These are phyloP conservation scores for Chaetomiaceae sp. DNA, from an alignment of 2,329 filamentous ascomycete species.

Conservation along the genomic window DNA sequence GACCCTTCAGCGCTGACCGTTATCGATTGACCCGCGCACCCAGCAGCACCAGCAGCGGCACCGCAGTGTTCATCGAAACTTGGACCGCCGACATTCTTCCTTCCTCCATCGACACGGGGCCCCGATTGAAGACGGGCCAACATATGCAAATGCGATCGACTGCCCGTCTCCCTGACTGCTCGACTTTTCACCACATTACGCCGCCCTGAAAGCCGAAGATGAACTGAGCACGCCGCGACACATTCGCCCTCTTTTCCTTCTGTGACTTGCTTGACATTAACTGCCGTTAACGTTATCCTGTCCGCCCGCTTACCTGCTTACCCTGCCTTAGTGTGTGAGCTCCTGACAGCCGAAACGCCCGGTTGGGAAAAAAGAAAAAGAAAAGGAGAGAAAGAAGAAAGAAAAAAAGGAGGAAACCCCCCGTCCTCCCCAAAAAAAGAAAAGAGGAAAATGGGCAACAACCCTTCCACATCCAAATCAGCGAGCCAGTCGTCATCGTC, in stretches of 20 bases:
- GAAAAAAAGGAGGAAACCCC: no score
- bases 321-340: conserved; percentile 3
- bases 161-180: neutral
- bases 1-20: no score
- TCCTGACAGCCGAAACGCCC: conserved; percentile 6
- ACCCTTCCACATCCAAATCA: conserved; percentile 32
- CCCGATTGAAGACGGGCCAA: conserved; percentile 1
- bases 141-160: conserved; percentile 7
- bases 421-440: no score
- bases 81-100: neutral
- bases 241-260: neutral
- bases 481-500: conserved; percentile 23
- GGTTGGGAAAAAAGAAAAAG: conserved; percentile 10
- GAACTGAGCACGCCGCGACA: conserved; percentile 3
- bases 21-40: neutral
- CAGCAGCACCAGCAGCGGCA: neutral
- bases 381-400: no score
- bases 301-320: no score
- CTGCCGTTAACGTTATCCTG: neutral
- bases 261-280: no score
- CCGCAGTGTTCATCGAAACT: conserved; percentile 3
- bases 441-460: conserved; percentile 35
- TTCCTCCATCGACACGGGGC: neutral
- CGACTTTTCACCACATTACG: neutral
- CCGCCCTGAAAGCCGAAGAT: neutral